Evolutionary conservation across 306 rosid species (phyloP), one percentile per base, ranked within the genome.

Genomic region (Quercus glauca): DNA sequence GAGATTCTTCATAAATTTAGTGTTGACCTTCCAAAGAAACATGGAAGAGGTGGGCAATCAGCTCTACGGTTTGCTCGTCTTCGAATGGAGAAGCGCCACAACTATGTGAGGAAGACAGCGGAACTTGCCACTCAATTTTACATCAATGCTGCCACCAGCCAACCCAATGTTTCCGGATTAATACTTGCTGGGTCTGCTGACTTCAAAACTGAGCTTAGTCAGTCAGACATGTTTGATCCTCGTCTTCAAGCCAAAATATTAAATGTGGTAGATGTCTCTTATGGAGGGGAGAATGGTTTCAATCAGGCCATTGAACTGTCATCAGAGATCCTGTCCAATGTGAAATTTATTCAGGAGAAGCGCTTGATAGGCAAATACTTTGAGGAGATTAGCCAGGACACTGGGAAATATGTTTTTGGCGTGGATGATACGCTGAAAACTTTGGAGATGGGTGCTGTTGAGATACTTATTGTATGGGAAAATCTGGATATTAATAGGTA

Each of bases 21-120:
- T 6, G 98, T 93, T 49, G 98, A 93, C 80, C 87, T 91, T 2
- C 98, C 98, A 9, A 93, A 93, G 89, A 93, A 91, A 35, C 98
- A 93, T 12, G 97, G 98, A 64, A 87, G 98, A 90, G 98, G 98
- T 91, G 98, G 98, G 45, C 98, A 93, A 73, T 93, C 98, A 33
- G 98, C 98, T 12, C 83, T 89, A 71, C 91, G 98, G 71, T 93
- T 93, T 84, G 98, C 97, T 53, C 97, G 97, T 87, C 97, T 93
- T 77, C 87, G 97, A 11, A 91, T 93, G 98, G 98, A 91, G 79
- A 93, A 93, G 78, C 90, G 97, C 11, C 98, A 93, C 77, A 93
- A 93, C 74, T 93, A 93, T 70, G 97, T 93, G 11, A 89, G 98
- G 81, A 93, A 93, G 85, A 93, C 98, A 7, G 98, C 98, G 1